Evolutionary conservation across 305 asterid species (phyloP).

Genomic region (Withania somnifera): DNA sequence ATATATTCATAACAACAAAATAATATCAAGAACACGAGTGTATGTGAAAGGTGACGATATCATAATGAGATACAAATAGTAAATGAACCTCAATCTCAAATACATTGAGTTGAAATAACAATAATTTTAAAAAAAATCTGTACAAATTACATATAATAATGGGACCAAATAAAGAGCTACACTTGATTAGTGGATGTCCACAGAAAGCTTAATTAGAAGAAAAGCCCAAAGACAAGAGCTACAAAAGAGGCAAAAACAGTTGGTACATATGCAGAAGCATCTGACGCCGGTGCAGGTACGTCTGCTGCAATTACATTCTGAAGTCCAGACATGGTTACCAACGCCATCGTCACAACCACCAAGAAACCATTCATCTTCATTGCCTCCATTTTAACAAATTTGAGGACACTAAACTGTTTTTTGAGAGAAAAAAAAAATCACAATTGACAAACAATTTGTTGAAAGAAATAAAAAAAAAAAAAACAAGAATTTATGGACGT

Average conservation of each 20-base stretch:
- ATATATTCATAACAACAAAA: background rate
- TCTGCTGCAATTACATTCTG: constrained; percentile 20
- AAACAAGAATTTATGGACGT: background rate
- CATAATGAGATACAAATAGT: background rate
- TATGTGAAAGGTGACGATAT: background rate
- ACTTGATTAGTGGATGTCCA: background rate
- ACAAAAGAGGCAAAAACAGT: background rate
- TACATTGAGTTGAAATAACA: background rate
- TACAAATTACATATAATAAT: background rate
- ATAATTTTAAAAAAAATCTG: background rate
- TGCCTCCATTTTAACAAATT: constrained; percentile 14
- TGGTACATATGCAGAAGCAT: background rate
- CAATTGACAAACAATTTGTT: background rate
- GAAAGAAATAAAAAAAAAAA: background rate
- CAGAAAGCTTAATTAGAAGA: background rate
- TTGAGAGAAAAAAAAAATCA: background rate
- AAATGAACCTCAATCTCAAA: constrained; percentile 2
- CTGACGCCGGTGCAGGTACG: constrained; percentile 10
- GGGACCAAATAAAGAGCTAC: background rate
- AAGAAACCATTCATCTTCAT: constrained; percentile 16
- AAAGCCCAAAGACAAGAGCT: background rate
- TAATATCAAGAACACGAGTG: background rate
- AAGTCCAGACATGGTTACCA: constrained; percentile 10
- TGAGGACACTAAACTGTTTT: background rate
- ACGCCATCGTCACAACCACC: constrained; percentile 2